Evolutionary conservation across 768 basidiomycete genomes (phyloP).

Genomic region (Serendipita sp.): DNA sequence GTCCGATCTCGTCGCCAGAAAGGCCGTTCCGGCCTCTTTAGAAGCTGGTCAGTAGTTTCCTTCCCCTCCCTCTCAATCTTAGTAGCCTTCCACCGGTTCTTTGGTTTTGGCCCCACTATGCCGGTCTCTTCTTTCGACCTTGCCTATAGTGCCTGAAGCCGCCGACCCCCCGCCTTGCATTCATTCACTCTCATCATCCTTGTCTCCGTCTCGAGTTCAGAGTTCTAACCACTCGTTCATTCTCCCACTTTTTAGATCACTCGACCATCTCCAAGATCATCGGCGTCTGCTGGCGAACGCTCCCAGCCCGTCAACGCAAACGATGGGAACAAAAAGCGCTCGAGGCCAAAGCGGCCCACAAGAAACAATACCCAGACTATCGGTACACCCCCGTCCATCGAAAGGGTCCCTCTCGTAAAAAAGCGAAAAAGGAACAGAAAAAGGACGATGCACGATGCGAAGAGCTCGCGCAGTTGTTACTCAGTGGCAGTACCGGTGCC

Average conservation of each 20-base stretch:
- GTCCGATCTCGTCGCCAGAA: constrained; percentile 56
- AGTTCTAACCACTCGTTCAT: background rate
- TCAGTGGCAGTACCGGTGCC: background rate
- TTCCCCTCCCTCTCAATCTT: background rate
- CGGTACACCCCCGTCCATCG: constrained; percentile 49
- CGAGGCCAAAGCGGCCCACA: constrained; percentile 30
- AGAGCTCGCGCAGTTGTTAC: background rate
- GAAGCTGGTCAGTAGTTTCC: background rate
- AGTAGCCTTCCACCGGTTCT: background rate
- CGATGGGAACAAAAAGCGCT: constrained; percentile 64
- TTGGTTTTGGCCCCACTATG: background rate
- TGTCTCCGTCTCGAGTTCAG: too few species aligned
- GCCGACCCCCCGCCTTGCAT: too few species aligned
- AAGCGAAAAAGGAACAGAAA: background rate
- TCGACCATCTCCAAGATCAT: constrained; percentile 1
- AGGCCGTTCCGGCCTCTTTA: constrained; percentile 29
- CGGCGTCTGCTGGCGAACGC: constrained; percentile 64
- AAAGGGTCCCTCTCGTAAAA: background rate
- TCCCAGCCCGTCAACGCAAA: constrained; percentile 48
- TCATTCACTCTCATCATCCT: too few species aligned
- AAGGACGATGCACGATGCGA: background rate
- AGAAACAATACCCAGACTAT: constrained; percentile 42
- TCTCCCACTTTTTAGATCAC: background rate
- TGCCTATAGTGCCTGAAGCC: too few species aligned
- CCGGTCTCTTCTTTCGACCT: constrained; percentile 6